phyloP scores from a whole-genome alignment of 371 early-diverging fungal species.

The Zychaea mexicana region DNA sequence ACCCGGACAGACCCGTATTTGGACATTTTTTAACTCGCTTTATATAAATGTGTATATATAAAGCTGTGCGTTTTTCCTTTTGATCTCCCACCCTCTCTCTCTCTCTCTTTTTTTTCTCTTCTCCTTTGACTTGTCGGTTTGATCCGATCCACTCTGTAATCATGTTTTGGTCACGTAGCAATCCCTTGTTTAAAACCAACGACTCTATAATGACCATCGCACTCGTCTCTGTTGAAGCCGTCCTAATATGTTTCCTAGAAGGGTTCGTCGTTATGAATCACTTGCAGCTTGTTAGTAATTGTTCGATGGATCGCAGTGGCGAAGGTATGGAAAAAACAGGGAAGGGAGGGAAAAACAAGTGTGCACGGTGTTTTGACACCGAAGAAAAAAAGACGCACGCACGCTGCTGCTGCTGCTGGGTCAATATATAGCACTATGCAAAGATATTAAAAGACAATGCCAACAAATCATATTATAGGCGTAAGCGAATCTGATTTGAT shows the following conservation, averaged over 20 bases:
- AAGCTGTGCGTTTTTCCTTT: background rate
- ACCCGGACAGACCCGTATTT: background rate
- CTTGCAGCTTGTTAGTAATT: constrained; percentile 38
- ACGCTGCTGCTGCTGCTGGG: background rate
- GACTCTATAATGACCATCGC: constrained; percentile 30
- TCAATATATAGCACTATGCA: too few relatives aligned
- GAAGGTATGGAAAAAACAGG: constrained; percentile 17
- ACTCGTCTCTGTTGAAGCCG: constrained; percentile 35
- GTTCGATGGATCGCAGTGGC: constrained; percentile 20
- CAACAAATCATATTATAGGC: too few relatives aligned
- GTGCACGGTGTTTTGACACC: background rate
- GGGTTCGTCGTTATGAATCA: constrained; percentile 48
- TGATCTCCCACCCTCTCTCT: too few relatives aligned
- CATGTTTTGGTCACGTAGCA: background rate
- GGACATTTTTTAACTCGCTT: background rate
- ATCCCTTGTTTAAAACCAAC: constrained; percentile 25
- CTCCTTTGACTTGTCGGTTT: background rate
- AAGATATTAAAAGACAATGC: too few relatives aligned
- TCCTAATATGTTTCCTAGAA: constrained; percentile 45
- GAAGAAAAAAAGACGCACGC: too few relatives aligned
- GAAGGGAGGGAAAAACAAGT: constrained; percentile 19
- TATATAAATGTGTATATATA: too few relatives aligned
- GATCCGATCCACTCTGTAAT: background rate
- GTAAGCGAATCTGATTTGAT: constrained; percentile 59
- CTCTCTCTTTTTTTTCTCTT: background rate